These are phyloP conservation scores for Trichocladium uniseriatum DNA, from an alignment of 495 filamentous ascomycete species.

Conservation along the genomic window DNA sequence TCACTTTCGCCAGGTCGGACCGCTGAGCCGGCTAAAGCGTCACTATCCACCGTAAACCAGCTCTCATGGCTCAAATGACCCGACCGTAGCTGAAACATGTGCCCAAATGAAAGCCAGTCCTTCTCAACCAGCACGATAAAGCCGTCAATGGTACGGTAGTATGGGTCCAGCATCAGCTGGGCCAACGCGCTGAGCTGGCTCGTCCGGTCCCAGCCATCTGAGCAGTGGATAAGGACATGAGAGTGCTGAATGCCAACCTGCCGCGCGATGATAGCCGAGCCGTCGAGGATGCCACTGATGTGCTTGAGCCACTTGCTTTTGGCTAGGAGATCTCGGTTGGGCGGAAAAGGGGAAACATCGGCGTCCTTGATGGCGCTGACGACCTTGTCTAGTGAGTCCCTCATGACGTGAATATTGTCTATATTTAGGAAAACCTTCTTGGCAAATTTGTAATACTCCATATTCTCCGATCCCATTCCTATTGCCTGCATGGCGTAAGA, in stretches of 20 bases:
- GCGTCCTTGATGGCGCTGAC: slow-evolving; percentile 87
- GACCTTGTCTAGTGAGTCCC: slow-evolving; percentile 80
- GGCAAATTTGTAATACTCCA: slow-evolving; percentile 92
- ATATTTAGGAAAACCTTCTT: slow-evolving; percentile 95
- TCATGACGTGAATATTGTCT: slow-evolving; percentile 98
- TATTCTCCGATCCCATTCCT: slow-evolving; percentile 91
- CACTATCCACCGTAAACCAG: slow-evolving; percentile 86
- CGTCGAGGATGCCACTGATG: slow-evolving; percentile 75
- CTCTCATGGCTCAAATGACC: slow-evolving; percentile 83
- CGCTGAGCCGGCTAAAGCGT: slow-evolving; percentile 43
- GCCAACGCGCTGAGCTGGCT: slow-evolving; percentile 90
- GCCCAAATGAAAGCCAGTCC: slow-evolving; percentile 95
- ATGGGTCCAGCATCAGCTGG: slow-evolving; percentile 90
- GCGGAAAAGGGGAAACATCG: slow-evolving; percentile 75
- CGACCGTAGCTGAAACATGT: slow-evolving; percentile 89
- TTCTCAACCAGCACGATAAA: slow-evolving; percentile 96
- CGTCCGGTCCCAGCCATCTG: slow-evolving; percentile 96
- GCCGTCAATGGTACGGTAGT: slow-evolving; percentile 89
- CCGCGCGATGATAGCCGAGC: slow-evolving; percentile 71
- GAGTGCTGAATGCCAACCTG: slow-evolving; percentile 88
- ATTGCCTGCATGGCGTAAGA: slow-evolving; percentile 93
- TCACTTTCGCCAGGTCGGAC: slow-evolving; percentile 48
- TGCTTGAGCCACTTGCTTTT: slow-evolving; percentile 92
- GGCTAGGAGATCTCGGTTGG: slow-evolving; percentile 69
- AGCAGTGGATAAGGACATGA: slow-evolving; percentile 94